A percentile compares a stretch with the other conserved stretches of the same genome.
phyloP scores from a whole-genome alignment of 1,139 yeast species.

The Protomyces macrosporus region DNA sequence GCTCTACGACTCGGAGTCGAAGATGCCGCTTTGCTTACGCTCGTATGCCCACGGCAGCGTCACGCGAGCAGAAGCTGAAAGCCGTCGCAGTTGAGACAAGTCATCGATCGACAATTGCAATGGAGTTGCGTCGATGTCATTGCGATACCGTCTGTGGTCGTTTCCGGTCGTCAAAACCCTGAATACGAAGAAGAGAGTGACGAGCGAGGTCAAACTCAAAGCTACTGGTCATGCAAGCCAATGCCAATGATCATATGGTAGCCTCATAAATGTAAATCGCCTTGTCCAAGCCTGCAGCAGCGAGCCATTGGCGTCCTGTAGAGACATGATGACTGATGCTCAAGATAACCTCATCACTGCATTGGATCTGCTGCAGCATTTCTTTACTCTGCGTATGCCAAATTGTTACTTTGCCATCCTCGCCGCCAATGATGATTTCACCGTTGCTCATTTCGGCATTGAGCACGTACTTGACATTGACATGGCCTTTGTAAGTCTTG shows the following conservation, averaged over 20 bases:
- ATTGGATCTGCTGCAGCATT: conserved; percentile 39
- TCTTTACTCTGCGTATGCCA: conserved; percentile 74
- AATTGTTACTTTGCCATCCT: conserved; percentile 52
- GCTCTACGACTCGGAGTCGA: too few species aligned
- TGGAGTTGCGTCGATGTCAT: too few species aligned
- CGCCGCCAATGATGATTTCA: conserved; percentile 60
- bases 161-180: too few species aligned
- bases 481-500: conserved; percentile 57
- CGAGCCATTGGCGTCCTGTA: background rate
- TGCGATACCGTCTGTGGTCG: too few species aligned
- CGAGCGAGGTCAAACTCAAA: too few species aligned
- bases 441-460: conserved; percentile 29
- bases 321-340: background rate
- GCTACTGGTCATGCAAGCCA: too few species aligned
- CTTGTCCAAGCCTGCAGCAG: conserved; percentile 17
- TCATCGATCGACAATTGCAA: too few species aligned
- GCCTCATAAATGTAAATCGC: background rate
- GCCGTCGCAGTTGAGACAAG: too few species aligned
- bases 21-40: too few species aligned
- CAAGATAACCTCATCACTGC: conserved; percentile 2
- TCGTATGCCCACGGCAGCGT: too few species aligned
- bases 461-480: conserved; percentile 34
- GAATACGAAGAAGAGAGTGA: too few species aligned
- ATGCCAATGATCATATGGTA: background rate
- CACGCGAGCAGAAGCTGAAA: too few species aligned